Percentiles rank a stretch among this genome's conserved stretches.
phyloP scores from a whole-genome alignment of 306 rosid genomes.

The Lathyrus oleraceus region DNA sequence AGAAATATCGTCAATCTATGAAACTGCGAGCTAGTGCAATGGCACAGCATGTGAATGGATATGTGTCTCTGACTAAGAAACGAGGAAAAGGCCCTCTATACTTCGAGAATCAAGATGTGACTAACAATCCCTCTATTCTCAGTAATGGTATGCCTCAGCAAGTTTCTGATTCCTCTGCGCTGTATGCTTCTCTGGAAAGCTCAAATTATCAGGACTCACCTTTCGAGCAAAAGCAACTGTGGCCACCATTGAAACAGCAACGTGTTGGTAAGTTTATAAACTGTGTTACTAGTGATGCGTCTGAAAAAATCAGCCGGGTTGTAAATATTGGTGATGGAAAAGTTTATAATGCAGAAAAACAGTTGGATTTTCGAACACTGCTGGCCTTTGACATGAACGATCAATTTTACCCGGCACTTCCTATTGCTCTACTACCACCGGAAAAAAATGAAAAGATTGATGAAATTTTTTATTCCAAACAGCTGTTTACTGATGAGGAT shows the following conservation, averaged over 20 bases:
- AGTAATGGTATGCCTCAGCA: background rate
- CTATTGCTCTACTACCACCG: conserved; percentile 9
- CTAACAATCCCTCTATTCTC: background rate
- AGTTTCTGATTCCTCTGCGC: conserved; percentile 10
- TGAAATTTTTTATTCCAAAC: conserved; percentile 6
- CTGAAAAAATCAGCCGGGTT: background rate
- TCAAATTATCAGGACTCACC: background rate
- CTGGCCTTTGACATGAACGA: background rate
- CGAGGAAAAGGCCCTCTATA: background rate
- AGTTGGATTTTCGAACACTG: background rate
- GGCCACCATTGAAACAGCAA: background rate
- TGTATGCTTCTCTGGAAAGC: background rate
- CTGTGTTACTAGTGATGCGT: background rate
- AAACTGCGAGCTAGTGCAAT: background rate
- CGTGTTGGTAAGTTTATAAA: background rate
- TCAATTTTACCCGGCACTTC: background rate
- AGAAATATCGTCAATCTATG: conserved; percentile 15
- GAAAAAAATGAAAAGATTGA: background rate
- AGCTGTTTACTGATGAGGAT: conserved; percentile 24
- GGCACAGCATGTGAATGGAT: background rate
- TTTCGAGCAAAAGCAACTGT: background rate
- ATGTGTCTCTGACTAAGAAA: background rate
- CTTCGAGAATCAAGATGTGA: background rate
- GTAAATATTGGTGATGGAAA: conserved; percentile 3
- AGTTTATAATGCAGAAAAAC: conserved; percentile 1